Conservation (phyloP, 73 alveolate species). For the Durusdinium trenchii region DNA sequence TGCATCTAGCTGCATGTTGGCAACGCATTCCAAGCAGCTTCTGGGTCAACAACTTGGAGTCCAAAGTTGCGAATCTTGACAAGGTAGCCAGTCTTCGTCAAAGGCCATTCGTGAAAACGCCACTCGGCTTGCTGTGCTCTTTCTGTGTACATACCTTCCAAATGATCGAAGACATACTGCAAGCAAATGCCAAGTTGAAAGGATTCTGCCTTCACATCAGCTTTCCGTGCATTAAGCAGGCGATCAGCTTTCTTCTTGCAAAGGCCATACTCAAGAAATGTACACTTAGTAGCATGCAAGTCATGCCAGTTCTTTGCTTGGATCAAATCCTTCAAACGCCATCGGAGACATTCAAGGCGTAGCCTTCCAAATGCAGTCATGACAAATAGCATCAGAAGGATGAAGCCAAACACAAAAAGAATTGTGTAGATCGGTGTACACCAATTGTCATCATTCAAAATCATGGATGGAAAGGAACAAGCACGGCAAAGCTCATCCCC, state of each 20-base stretch:
- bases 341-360: not conserved
- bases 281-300: not conserved
- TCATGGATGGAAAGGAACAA: slow-evolving; percentile 30
- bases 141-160: not conserved
- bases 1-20: not conserved
- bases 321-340: not conserved
- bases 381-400: not conserved
- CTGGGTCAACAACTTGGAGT: not conserved
- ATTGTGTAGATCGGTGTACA: not conserved
- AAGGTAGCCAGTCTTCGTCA: slow-evolving; percentile 1
- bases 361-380: not conserved
- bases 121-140: slow-evolving; percentile 48
- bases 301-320: slow-evolving; percentile 39
- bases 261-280: not conserved
- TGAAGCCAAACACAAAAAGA: not conserved
- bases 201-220: slow-evolving; percentile 2
- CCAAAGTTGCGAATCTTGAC: slow-evolving; percentile 11
- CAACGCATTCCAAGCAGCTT: not conserved
- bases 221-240: not conserved
- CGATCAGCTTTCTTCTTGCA: not conserved
- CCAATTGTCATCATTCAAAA: not conserved
- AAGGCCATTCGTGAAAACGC: not conserved
- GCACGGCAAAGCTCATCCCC: slow-evolving; percentile 31
- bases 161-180: slow-evolving; percentile 26
- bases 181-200: slow-evolving; percentile 32